Evolutionary conservation across 768 basidiomycete genomes (phyloP).

Genomic region (Cantharellus anzutake): DNA sequence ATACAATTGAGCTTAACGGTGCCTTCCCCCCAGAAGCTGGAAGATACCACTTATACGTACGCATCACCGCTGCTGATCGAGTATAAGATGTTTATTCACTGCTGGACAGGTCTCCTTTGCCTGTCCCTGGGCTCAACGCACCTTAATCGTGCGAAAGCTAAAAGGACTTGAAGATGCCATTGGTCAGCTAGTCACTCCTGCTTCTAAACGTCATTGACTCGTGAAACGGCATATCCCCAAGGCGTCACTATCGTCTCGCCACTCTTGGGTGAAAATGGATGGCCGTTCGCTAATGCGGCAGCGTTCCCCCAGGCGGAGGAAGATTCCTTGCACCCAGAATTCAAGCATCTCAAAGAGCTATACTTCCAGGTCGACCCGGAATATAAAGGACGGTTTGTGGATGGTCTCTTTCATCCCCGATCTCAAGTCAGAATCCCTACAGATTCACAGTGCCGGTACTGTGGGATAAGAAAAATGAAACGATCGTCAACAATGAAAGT

Average conservation of each 20-base stretch:
- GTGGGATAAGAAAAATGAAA: constrained; percentile 78
- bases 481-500: constrained; percentile 91
- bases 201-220: neutral
- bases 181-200: constrained; percentile 26
- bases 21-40: constrained; percentile 26
- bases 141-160: constrained; percentile 73
- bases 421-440: neutral
- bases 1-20: constrained; percentile 19
- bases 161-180: constrained; percentile 82
- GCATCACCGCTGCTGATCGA: neutral
- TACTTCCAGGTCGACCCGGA: constrained; percentile 59
- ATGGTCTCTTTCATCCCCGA: too few species aligned
- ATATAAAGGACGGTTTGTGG: constrained; percentile 44
- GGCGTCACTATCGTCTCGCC: constrained; percentile 74
- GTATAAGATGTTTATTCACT: neutral
- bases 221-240: too few species aligned
- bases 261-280: constrained; percentile 63
- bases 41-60: constrained; percentile 8
- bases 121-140: constrained; percentile 90
- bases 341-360: constrained; percentile 58
- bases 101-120: constrained; percentile 73
- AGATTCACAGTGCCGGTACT: constrained; percentile 77
- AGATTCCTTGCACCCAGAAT: constrained; percentile 50
- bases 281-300: constrained; percentile 65
- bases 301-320: constrained; percentile 50